Percentiles rank a stretch among this genome's conserved stretches.
Conservation (phyloP, 768 basidiomycete genomes). For the Suillus subalutaceus region DNA sequence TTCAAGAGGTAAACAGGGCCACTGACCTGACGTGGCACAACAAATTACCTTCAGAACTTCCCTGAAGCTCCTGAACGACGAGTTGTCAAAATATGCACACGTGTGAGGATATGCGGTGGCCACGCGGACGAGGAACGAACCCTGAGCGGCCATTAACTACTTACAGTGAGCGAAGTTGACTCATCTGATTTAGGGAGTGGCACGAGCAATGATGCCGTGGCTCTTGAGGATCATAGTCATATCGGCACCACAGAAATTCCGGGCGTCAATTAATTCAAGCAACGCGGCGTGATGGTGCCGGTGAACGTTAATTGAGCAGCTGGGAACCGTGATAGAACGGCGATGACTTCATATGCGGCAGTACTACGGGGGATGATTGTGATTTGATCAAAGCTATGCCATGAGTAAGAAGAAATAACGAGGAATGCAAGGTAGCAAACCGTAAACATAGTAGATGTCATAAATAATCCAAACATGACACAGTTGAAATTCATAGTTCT, state of each 20-base stretch:
- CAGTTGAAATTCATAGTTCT: constrained; percentile 28
- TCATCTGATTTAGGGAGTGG: not conserved
- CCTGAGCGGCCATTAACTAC: constrained; percentile 1
- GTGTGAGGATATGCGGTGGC: constrained; percentile 4
- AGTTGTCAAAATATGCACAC: constrained; percentile 4
- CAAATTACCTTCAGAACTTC: not conserved
- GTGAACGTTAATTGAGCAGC: not conserved
- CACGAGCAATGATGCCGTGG: not conserved
- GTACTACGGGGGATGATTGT: not conserved
- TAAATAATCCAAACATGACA: constrained; percentile 22
- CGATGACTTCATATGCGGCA: not conserved
- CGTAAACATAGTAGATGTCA: constrained; percentile 20
- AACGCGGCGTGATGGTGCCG: not conserved
- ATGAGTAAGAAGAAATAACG: constrained; percentile 9
- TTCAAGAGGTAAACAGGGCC: constrained; percentile 1
- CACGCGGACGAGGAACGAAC: constrained; percentile 5
- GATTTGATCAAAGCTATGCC: constrained; percentile 2
- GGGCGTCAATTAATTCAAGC: not conserved
- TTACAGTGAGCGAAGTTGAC: too few species aligned
- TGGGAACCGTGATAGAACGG: not conserved
- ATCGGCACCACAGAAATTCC: not conserved
- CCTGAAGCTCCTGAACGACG: not conserved
- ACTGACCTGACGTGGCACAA: not conserved
- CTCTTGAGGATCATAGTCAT: not conserved
- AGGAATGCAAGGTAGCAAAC: constrained; percentile 4